phyloP scores from a whole-genome alignment of 257 asterid genomes.

The Eustoma russellianum region DNA sequence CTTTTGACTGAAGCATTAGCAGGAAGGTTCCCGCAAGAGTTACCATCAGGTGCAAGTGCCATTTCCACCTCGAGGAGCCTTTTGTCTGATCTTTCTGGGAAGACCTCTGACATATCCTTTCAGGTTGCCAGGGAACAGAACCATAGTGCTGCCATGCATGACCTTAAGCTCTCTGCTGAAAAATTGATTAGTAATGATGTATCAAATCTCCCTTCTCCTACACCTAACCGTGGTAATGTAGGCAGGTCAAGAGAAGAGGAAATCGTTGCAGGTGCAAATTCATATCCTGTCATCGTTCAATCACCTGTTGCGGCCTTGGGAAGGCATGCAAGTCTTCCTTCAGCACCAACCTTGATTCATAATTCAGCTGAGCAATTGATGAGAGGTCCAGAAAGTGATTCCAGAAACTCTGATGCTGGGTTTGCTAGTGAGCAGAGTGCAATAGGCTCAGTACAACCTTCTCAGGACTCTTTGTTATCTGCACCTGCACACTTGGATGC shows the following conservation, averaged over 20 bases:
- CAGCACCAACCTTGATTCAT: constrained; percentile 33
- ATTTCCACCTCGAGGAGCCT: constrained; percentile 16
- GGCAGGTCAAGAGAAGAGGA: constrained; percentile 31
- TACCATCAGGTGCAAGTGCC: constrained; percentile 25
- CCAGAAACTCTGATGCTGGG: constrained; percentile 16
- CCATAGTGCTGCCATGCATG: constrained; percentile 19
- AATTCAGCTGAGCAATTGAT: constrained; percentile 30
- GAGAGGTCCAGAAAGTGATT: constrained; percentile 11
- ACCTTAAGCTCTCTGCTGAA: constrained; percentile 27
- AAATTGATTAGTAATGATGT: constrained; percentile 40
- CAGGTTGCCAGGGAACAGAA: constrained; percentile 36
- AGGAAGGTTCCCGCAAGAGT: constrained; percentile 53
- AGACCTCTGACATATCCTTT: constrained; percentile 21
- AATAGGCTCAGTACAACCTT: constrained; percentile 23
- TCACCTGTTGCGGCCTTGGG: constrained; percentile 44
- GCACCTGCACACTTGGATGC: constrained; percentile 31
- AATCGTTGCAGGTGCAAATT: constrained; percentile 22
- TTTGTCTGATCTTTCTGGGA: constrained; percentile 25
- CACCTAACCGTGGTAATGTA: constrained; percentile 47
- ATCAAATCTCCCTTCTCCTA: constrained; percentile 65
- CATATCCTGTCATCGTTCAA: constrained; percentile 25
- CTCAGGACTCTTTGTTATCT: constrained; percentile 21
- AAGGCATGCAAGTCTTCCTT: constrained; percentile 23
- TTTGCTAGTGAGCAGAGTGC: constrained; percentile 45
- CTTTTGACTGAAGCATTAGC: constrained; percentile 75